Conservation (phyloP, 2,329 filamentous ascomycete genomes). For the Whalleya microplaca region DNA sequence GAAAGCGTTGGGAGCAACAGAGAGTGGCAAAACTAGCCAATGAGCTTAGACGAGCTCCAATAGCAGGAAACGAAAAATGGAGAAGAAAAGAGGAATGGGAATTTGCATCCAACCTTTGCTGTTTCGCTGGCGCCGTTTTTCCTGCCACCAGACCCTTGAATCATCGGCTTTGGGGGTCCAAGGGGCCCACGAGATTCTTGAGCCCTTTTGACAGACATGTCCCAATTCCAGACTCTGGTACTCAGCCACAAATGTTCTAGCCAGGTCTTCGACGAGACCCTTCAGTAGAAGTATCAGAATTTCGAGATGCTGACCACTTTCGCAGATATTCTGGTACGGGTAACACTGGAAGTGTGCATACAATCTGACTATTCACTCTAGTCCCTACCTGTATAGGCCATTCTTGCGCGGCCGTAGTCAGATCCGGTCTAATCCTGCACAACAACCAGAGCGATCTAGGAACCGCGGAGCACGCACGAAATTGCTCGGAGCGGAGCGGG, state of each 20-base stretch:
- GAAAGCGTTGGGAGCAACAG: conserved; percentile 26
- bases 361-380: conserved; percentile 1
- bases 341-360: conserved; percentile 10
- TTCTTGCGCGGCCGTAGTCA: conserved; percentile 13
- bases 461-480: conserved; percentile 23
- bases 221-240: conserved; percentile 20
- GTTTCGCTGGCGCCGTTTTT: conserved; percentile 31
- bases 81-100: conserved; percentile 29
- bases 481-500: conserved; percentile 32
- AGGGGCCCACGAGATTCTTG: conserved; percentile 29
- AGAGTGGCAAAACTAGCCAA: conserved; percentile 24
- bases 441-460: conserved; percentile 24
- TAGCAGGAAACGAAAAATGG: conserved; percentile 34
- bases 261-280: conserved; percentile 29
- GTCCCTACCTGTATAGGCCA: conserved; percentile 1
- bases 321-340: conserved; percentile 15
- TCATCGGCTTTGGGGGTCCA: conserved; percentile 33
- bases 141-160: conserved; percentile 39
- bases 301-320: conserved; percentile 20
- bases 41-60: conserved; percentile 26
- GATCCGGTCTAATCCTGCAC: conserved; percentile 12
- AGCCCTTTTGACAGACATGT: conserved; percentile 22
- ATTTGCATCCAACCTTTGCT: conserved; percentile 32
- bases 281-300: conserved; percentile 24
- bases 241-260: conserved; percentile 40